These are phyloP conservation scores for Blastobotrys petasosporus DNA, from an alignment of 1,139 yeast genomes.

Conservation along the genomic window DNA sequence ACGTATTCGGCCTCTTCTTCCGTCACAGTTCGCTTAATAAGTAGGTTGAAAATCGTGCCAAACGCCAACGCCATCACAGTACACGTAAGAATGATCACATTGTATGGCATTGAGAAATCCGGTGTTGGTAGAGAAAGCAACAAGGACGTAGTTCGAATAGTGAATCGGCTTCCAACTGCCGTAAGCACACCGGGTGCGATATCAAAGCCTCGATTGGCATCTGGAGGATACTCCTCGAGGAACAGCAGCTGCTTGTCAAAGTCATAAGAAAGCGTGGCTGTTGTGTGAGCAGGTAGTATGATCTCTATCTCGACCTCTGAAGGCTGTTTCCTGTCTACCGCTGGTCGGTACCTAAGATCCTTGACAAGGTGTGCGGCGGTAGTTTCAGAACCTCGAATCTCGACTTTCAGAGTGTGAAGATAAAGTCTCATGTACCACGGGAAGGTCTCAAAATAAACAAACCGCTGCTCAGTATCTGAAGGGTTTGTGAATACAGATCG, in stretches of 20 bases:
- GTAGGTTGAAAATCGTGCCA: slow-evolving; percentile 76
- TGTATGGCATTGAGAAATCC: slow-evolving; percentile 98
- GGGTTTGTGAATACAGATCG: slow-evolving; percentile 74
- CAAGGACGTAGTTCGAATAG: slow-evolving; percentile 76
- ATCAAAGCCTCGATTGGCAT: slow-evolving; percentile 97
- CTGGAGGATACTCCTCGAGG: slow-evolving; percentile 95
- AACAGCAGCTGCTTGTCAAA: slow-evolving; percentile 83
- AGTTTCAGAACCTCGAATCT: slow-evolving; percentile 11
- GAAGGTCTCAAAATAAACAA: slow-evolving; percentile 70
- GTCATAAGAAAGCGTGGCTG: slow-evolving; percentile 61
- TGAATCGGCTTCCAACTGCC: slow-evolving; percentile 36
- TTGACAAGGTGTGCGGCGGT: slow-evolving; percentile 36
- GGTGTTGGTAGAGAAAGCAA: slow-evolving; percentile 90
- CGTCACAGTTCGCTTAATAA: slow-evolving; percentile 69
- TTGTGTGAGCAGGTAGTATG: slow-evolving; percentile 56
- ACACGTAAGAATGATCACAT: slow-evolving; percentile 89
- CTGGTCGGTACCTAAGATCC: slow-evolving; percentile 63
- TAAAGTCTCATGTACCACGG: slow-evolving; percentile 94
- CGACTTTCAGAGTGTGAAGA: slow-evolving; percentile 52
- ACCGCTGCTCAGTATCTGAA: slow-evolving; percentile 40
- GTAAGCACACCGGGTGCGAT: slow-evolving; percentile 79
- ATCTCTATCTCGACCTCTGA: slow-evolving; percentile 72
- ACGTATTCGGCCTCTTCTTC: slow-evolving; percentile 64
- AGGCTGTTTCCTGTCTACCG: slow-evolving; percentile 74
- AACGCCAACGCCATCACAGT: slow-evolving; percentile 90